Base-by-base conservation (phyloP, 169 alveolate genomes). In the Eimeria maxima region DNA sequence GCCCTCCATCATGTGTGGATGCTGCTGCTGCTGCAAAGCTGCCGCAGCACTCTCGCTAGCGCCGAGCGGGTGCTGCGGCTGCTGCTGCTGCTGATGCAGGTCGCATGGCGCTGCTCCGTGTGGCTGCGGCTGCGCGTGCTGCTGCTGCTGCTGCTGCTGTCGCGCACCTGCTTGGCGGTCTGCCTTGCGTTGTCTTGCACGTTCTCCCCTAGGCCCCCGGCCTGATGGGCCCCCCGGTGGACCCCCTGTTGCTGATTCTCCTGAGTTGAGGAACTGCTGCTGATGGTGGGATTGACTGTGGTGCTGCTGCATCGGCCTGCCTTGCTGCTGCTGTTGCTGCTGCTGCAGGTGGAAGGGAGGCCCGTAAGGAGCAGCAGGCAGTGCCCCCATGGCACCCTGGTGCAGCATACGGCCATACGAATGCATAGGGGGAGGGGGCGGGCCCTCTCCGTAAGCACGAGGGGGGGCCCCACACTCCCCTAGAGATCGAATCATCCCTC, bases 251-350 rank as follows among this genome's bases (percentile, higher is more conserved):
- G 57, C 57, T 50, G 57, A 5, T 50, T 78, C 88, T 45, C 88
- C 88, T 16, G 88, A 3, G 65, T 22, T 38, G 16, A 45, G 53
- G 65, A 78, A 78, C 33, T 78, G 88, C 88, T 78, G 88, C 38
- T 60, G 63, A 57, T 78, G 88, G 45, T 78, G 88, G 67, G 88
- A 45, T 27, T 45, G 67, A 22, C 65, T 22, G 88, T 45, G 67
- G 67, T 78, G 88, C 88, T 78, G 88, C 88, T 78, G 88, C 88
- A n/a, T 22, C 88, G 16, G 27, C 24, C 65, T 24, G 33, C 65
- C 42, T 27, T 78, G 88, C 88, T 78, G 88, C 88, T 78, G 88
- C 88, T 78, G 88, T 65, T 78, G 88, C 88, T 78, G 88, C 88
- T 78, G 88, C 86, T 74, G 53, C 27, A 38, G 88, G 65, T 38